Conservation (phyloP, 371 early-diverging fungal species). For the Apophysomyces variabilis region DNA sequence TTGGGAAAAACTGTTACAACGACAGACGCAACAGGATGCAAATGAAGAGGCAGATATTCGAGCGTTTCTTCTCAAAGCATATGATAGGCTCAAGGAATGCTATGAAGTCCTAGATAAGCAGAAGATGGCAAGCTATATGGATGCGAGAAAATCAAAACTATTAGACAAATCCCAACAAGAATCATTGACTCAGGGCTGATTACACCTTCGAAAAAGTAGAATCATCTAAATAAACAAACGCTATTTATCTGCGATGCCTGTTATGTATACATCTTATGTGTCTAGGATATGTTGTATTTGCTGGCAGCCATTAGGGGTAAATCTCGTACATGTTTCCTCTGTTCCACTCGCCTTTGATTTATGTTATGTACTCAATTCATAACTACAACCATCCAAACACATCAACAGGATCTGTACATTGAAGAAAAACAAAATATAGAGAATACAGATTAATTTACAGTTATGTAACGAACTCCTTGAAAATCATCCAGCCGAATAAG, state of each 20-base stretch:
- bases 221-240: neutral
- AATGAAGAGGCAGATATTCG: neutral
- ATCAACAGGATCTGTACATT: neutral
- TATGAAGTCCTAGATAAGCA: constrained; percentile 42
- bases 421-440: neutral
- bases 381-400: neutral
- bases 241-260: neutral
- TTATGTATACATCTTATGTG: too few relatives aligned
- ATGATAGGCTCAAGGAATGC: constrained; percentile 28
- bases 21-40: constrained; percentile 10
- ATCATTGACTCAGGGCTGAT: too few relatives aligned
- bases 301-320: too few relatives aligned
- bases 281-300: too few relatives aligned
- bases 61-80: constrained; percentile 20
- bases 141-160: constrained; percentile 24
- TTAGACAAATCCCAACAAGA: neutral
- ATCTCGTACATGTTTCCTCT: too few relatives aligned
- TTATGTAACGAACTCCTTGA: too few relatives aligned
- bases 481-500: too few relatives aligned
- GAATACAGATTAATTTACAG: neutral
- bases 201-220: too few relatives aligned
- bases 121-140: constrained; percentile 36
- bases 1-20: constrained; percentile 34
- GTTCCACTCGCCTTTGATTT: neutral
- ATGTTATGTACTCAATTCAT: neutral